Conservation (phyloP, 768 basidiomycete species). For the Hemileccinum rubropunctum region DNA sequence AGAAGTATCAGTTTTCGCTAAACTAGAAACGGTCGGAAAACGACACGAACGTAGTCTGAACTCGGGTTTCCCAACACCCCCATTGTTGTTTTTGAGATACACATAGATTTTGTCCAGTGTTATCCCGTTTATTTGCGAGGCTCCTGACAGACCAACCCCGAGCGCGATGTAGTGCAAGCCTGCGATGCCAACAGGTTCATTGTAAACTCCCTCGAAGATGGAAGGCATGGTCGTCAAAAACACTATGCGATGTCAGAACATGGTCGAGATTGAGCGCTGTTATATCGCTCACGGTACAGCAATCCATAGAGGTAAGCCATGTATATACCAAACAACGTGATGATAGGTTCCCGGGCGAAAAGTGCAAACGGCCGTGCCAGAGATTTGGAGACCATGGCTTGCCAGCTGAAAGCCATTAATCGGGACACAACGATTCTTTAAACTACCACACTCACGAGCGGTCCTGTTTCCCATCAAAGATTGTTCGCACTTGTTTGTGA, state of each 20-base stretch:
- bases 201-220: constrained; percentile 56
- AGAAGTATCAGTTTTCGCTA: neutral
- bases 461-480: constrained; percentile 41
- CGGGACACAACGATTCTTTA: neutral
- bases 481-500: constrained; percentile 40
- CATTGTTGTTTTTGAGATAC: constrained; percentile 48
- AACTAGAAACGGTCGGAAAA: neutral
- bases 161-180: constrained; percentile 73
- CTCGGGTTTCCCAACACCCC: constrained; percentile 55
- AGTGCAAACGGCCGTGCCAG: constrained; percentile 68
- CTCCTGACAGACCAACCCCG: constrained; percentile 55
- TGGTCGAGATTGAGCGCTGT: neutral
- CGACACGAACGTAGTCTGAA: constrained; percentile 43
- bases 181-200: constrained; percentile 52
- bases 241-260: constrained; percentile 38
- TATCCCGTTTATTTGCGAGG: constrained; percentile 54
- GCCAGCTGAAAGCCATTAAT: constrained; percentile 40
- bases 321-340: constrained; percentile 65
- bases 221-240: constrained; percentile 63
- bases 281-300: constrained; percentile 46
- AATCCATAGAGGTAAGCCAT: constrained; percentile 69
- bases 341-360: constrained; percentile 59
- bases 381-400: constrained; percentile 47
- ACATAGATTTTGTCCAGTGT: constrained; percentile 55
- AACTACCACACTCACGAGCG: constrained; percentile 39